Percentiles rank a stretch among this genome's conserved stretches.
These are phyloP conservation scores for Aspergillus haitiensis DNA, from an alignment of 495 filamentous ascomycete genomes.

Conservation along the genomic window DNA sequence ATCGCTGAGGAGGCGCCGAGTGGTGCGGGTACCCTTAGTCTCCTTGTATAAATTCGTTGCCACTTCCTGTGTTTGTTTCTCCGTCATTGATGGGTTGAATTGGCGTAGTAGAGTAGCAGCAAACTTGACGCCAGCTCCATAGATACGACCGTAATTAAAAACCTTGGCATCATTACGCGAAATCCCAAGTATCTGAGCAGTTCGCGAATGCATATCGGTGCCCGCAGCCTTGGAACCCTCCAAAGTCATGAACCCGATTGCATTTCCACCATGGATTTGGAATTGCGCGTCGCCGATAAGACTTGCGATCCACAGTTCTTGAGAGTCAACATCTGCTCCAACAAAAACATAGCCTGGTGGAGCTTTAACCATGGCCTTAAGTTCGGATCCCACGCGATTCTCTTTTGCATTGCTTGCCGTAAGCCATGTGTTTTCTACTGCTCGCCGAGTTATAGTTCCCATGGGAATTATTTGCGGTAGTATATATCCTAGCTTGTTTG, in stretches of 20 bases:
- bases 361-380: constrained; percentile 95
- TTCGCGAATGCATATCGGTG: constrained; percentile 93
- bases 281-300: constrained; percentile 94
- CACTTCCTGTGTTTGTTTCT: constrained; percentile 70
- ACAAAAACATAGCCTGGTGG: constrained; percentile 91
- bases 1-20: constrained; percentile 65
- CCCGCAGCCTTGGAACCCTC: constrained; percentile 92
- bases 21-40: constrained; percentile 84
- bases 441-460: constrained; percentile 95
- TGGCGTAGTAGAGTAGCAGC: constrained; percentile 85
- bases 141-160: constrained; percentile 98
- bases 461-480: constrained; percentile 99
- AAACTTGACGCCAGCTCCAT: constrained; percentile 92
- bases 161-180: constrained; percentile 94
- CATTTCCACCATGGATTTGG: constrained; percentile 90
- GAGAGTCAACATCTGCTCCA: constrained; percentile 96
- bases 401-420: constrained; percentile 95
- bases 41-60: constrained; percentile 79
- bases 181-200: constrained; percentile 87
- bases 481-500: constrained; percentile 69
- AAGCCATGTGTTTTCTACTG: constrained; percentile 97
- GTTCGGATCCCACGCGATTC: constrained; percentile 93
- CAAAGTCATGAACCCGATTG: constrained; percentile 97
- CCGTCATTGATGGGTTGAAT: constrained; percentile 83
- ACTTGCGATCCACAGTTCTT: constrained; percentile 98